Base-by-base conservation (phyloP, 2,329 filamentous ascomycete genomes). In the Botrytis fabae region DNA sequence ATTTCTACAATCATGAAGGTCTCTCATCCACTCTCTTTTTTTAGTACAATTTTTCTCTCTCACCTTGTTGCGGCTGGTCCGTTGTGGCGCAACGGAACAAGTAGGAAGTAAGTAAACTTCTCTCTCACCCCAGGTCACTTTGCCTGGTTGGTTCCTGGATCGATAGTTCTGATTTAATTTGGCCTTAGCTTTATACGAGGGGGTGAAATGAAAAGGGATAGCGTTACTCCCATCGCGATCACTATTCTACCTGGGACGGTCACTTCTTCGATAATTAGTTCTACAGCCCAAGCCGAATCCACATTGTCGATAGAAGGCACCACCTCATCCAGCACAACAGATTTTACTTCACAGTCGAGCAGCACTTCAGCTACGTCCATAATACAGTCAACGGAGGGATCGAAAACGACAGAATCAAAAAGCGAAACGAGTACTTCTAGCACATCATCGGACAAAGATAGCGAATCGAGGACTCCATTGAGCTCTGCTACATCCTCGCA, bases 61-160 rank as follows among this genome's bases (percentile, higher is more conserved):
- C 65, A 25, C 8, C 35, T 68, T 32, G n/a, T 48, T 42, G 35
- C 65, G 65, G 65, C 65, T 28, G 65, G 65, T 42, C 65, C 65
- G n/a, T 68, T 68, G 25, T 68, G 65, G 65, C 48, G 65, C 18
- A 68, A 68, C 42, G 65, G 48, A 12, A 68, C 65, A 4, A 68
- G 65, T 68, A 68, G 65, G 48, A 68, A 68, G 65, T 68, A 68
- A 68, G 65, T 57, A 9, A 8, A 5, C 18, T 57, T 68, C 5
- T 54, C 8, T 57, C 25, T 10, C 1, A 22, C 14, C 28, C n/a
- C 2, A 25, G 1, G 38, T 40, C 46, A 1, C 8, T 28, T 40
- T 54, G 1, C 7, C 25, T 10, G 2, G 16, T 1, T 51, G 20
- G 12, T 42, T 42, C 20, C 16, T 14, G 6, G 4, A 28, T 51